Base-by-base conservation (phyloP, 257 asterid species). In the Gynochthodes officinalis region DNA sequence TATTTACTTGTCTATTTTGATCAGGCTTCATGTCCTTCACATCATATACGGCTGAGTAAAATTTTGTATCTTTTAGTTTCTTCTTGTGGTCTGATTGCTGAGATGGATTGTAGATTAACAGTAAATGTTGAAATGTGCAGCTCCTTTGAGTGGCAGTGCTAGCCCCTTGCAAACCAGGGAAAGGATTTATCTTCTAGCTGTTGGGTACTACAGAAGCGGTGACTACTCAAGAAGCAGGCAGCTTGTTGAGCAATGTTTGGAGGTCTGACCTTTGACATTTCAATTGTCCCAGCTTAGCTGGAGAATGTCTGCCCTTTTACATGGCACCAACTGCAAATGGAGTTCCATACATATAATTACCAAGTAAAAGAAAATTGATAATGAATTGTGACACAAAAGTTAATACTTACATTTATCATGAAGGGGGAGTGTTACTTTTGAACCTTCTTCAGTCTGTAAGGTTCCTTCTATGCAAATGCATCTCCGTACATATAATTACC, bases 181-280 rank as follows among this genome's bases (percentile, higher is more conserved):
- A 74, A 85, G 82, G 72, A 79, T 88, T 40, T 93, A 91, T 82
- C 97, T 93, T 77, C 88, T 91, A 71, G 96, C 88, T 40, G 85
- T 93, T 66, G 98, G 98, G 71, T 87, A 85, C 82, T 93, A 75
- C 81, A 83, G 98, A 84, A 91, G 86, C 69, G 96, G 91, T 54
- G 86, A 91, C 70, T 93, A 87, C 79, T 40, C 91, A 54, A 86
- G 83, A 76, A 93, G 98, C 89, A 89, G 97, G 72, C 90, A 91
- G 74, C 90, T 91, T 49, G 90, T 81, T 39, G 96, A 89, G 6
- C 87, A 85, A 28, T 87, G 95, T 83, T 85, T 93, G 82, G 88
- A 93, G 98, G 98, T 91, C 42, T 69, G 69, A 49, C 30, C 11
- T 14, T 35, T 65, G 30, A 40, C 46, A 35, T 50, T 33, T 28